Evolutionary conservation across 768 basidiomycete species (phyloP), one percentile per base, ranked within the genome.

Genomic region (Holtermannia corniformis): DNA sequence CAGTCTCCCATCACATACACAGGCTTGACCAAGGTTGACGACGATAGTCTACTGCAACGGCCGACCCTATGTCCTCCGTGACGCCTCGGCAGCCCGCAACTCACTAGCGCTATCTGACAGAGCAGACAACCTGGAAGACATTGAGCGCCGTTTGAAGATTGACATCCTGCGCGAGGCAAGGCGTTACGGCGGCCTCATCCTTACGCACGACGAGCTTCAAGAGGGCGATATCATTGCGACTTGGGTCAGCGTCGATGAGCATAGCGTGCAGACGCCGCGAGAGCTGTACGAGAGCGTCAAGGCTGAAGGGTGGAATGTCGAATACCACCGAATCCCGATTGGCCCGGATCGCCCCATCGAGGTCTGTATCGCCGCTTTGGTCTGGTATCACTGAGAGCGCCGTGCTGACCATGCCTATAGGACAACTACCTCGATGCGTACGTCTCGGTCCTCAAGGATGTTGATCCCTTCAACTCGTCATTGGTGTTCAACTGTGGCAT

Each of bases 381-480:
- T 20, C 2, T 42, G 21, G n/a, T n/a, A 19, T 19, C n/a, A 25
- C 7, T n/a, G 3, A 52, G 28, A 27, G 22, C 14, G 11, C 26
- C 27, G 37, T 13, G 24, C 25, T 41, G 26, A 51, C 7, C 20
- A 5, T 14, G 21, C 12, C 26, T 44, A 1, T 55, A 87, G 83
- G 87, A 95, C 71, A 91, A 92, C 65, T 96, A 99, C 71, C 81
- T 99, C 16, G 95, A 97, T 71, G 86, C 87, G 0, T 99, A 96
- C 69, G 76, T 92, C 19, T 78, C 78, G 2, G 82, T 93, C 27
- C 85, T 99, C 54, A 81, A 82, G 57, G 72, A 79, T 37, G 80
- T 85, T 0, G 87, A 93, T 62, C 92, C 93, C 1, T 74, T 84
- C 3, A 76, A 76, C 16, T 90, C 89, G 0, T 82, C 86, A 0